phyloP scores from a whole-genome alignment of 768 basidiomycete genomes.

The Leccinum longicurvipes region DNA sequence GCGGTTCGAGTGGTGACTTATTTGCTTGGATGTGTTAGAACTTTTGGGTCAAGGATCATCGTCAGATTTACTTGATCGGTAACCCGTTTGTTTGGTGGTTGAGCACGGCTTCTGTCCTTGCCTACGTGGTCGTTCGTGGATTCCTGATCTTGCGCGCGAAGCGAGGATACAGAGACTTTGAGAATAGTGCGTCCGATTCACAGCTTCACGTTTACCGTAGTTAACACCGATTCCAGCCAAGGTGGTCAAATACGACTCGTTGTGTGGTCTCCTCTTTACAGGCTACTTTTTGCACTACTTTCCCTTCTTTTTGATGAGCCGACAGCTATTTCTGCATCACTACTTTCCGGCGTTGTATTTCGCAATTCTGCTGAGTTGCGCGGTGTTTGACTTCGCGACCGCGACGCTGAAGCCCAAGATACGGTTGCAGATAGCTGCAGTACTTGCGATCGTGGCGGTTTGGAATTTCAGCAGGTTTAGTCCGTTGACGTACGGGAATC shows the following conservation, averaged over 20 bases:
- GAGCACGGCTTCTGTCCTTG: constrained; percentile 65
- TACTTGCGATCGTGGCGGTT: constrained; percentile 67
- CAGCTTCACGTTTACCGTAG: neutral
- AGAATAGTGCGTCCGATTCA: constrained; percentile 62
- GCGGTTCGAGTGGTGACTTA: neutral
- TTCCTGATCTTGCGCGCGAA: constrained; percentile 86
- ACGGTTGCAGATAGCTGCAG: constrained; percentile 76
- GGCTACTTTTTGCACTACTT: constrained; percentile 94
- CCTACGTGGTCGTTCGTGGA: constrained; percentile 68
- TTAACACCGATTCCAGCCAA: constrained; percentile 51
- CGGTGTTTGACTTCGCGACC: constrained; percentile 83
- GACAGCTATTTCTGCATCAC: constrained; percentile 97
- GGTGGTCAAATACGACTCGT: constrained; percentile 86
- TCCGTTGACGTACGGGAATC: constrained; percentile 77
- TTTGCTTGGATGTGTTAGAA: constrained; percentile 48
- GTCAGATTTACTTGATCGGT: constrained; percentile 92
- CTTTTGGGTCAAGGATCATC: constrained; percentile 97
- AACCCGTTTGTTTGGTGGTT: constrained; percentile 95
- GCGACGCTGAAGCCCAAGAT: constrained; percentile 71
- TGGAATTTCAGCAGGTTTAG: constrained; percentile 80
- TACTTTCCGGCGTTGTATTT: constrained; percentile 98
- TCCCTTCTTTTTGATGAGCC: constrained; percentile 96
- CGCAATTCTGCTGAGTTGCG: constrained; percentile 73
- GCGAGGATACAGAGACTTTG: constrained; percentile 88
- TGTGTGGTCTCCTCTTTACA: constrained; percentile 88